Base-by-base conservation (phyloP, 2,329 filamentous ascomycete species). In the Verticillium albo-atrum region DNA sequence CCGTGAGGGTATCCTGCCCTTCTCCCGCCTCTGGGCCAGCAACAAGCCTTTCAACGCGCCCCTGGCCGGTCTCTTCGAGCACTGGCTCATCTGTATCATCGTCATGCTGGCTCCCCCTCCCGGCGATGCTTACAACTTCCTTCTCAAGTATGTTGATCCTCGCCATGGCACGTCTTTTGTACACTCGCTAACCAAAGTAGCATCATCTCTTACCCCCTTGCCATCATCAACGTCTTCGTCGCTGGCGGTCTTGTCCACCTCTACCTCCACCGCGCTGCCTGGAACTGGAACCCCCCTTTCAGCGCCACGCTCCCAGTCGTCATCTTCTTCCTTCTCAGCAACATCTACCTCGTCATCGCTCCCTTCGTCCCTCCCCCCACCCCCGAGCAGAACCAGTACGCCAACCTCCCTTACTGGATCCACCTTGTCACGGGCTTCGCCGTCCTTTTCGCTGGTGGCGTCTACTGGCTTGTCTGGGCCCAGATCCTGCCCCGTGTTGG, bases 31-130 rank as follows among this genome's bases (percentile, higher is more conserved):
- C 64, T 89, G 83, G 78, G 85, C 86, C 14, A 85, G 82, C 70
- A 89, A 86, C 71, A 78, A 81, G 53, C 86, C 86, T 0, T 85
- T 87, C 68, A 86, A 86, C 66, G 84, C 84, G 0, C 86, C 85
- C 3, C 78, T 85, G 53, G 81, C 82, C 26, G 85, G 82, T 54
- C 78, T 88, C 2, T 85, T 86, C 61, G 81, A 84, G 75, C 85
- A 88, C 75, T 89, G 83, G 82, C 68, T 83, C 32, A 83, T 87
- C 14, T 87, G 81, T 0, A 80, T 87, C 54, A 81, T 89, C 59
- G 86, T 88, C 67, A 87, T 90, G 71, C 74, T 89, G 2, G 86
- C 85, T 0, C 86, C 87, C 35, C 87, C 87, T 2, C 84, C 86
- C 2, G 87, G 86, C 35, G 85, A 88, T 70, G 85, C 85, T 0